Base-by-base conservation (phyloP, 2,329 filamentous ascomycete genomes). In the Hirsutella minnesotensis region DNA sequence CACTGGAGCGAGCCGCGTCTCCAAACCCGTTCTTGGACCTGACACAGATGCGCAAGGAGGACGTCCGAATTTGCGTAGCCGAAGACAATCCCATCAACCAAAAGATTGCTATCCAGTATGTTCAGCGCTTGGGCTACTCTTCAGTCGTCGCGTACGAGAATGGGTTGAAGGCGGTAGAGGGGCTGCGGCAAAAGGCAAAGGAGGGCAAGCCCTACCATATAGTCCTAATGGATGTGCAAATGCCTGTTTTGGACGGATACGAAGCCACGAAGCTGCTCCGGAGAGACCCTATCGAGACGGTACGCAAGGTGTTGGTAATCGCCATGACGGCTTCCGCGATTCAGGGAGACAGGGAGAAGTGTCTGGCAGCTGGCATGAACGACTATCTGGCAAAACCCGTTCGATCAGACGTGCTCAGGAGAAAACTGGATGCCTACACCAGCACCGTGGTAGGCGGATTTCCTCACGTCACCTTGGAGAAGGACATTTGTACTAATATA, bases 301-400 rank as follows among this genome's bases (percentile, higher is more conserved):
- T 96, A 10, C 75, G 86, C 41, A 81, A 86, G 49, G 78, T 94
- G 1, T 69, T 95, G n/a, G 85, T 96, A 39, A 95, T 96, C 53
- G 90, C 90, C 43, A 95, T 96, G 90, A 96, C 90, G 1, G 90
- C 90, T 1, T 89, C 83, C 21, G 90, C 90, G 3, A 96, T 96
- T 47, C 85, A 92, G 58, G 90, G 90, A 16, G 90, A 96, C 58
- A 75, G 89, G 39, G 90, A 96, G 59, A 95, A 94, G 64, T 95
- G 90, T 53, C 68, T 95, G n/a, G 86, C 88, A 40, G 86, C 87
- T 1, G 90, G 90, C 37, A 96, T 96, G 90, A 95, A 95, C 61
- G 92, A 95, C 56, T 96, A 95, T 55, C 75, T 95, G 1, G 88
- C 90, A 15, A 96, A 96, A 59, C 90, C 90, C 1, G 90, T 96